Evolutionary conservation across 2,329 filamentous ascomycete species (phyloP), one percentile per base, ranked within the genome.

Genomic region (Neonectria hederae): DNA sequence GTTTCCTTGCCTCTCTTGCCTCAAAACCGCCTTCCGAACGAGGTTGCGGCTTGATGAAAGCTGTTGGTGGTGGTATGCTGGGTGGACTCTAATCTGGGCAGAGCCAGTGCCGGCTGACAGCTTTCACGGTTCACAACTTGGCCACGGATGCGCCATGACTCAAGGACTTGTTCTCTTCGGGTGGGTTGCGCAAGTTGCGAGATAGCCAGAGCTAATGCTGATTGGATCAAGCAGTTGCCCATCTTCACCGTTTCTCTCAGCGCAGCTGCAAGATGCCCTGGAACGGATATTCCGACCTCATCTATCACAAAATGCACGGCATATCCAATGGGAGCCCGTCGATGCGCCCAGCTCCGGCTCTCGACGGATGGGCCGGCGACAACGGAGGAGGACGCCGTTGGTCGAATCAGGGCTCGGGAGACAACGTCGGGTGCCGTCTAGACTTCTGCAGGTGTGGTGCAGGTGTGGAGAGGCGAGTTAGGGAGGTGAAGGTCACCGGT

Each of bases 131-230:
- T 67, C 65, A 42, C 55, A 49, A 52, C 40, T 45, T 35, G 57
- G 35, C 46, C 57, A 66, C 51, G 59, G 59, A 62, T 54, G 66
- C 69, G 68, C 63, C 57, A 73, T 71, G 71, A 73, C 69, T 73
- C 71, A 67, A 65, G 58, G 55, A 58, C 48, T 49, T 59, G 17
- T 38, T 45, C 48, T 51, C 57, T 69, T 58, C 45, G 64, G 26
- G 54, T 70, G 59, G 55, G 69, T 66, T 54, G 53, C 58, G 67
- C 58, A 68, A 61, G 64, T 63, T 63, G 26, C 61, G 62, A 64
- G 68, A 59, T 69, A 72, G 52, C 43, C 22, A 43, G 17, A 26
- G 28, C 51, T 26, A 45, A 51, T 62, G 59, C 70, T 59, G 45
- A 73, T 73, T 73, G 71, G 71, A 56, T 55, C 54, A 57, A 62